Evolutionary conservation across 2,329 filamentous ascomycete genomes (phyloP), one percentile per base, ranked within the genome.

Genomic region (Beauveria brongniartii): DNA sequence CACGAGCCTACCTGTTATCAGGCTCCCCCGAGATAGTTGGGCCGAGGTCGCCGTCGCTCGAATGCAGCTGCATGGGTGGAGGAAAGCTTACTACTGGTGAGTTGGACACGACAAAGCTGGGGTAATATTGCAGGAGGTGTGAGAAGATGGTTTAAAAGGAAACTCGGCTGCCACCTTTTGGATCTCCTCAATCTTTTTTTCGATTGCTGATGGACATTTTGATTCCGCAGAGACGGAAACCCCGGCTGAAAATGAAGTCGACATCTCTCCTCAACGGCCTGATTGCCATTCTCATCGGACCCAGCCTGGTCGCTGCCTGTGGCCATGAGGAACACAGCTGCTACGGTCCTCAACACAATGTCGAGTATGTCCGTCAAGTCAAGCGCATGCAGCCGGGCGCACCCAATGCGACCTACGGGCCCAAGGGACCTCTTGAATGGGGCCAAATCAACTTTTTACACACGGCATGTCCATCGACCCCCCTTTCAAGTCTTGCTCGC

Each of bases 391-490:
- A 81, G 64, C 77, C 78, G 0, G 77, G 74, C 20, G 76, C 76
- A 1, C 69, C 70, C 26, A 72, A 75, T 47, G 77, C 78, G 28
- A 68, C 70, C 0, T 74, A 75, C 59, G 76, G 76, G 9, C 78
- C 78, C 44, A 77, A 72, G 40, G 72, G 69, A 5, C 70, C 73
- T 48, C 72, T 86, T 8, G 80, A 83, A 75, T 87, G 84, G 84
- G 84, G 84, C 2, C 81, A 87, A 68, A 70, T 87, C 65, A 87
- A 87, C 66, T 83, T 82, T 60, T 63, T 87, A 26, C 84, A 86
- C 65, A 86, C 82, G 1, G 74, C 77, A 66, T 41, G 44, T 40
- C 26, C 20, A 34, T 44, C n/a, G 24, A 5, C 5, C 7, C 24
- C 24, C 6, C 9, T 5, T 28, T 6, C 12, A 37, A 37, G 34